These are phyloP conservation scores for Kuraishia cidri DNA, from an alignment of 805 yeast species.

Conservation along the genomic window DNA sequence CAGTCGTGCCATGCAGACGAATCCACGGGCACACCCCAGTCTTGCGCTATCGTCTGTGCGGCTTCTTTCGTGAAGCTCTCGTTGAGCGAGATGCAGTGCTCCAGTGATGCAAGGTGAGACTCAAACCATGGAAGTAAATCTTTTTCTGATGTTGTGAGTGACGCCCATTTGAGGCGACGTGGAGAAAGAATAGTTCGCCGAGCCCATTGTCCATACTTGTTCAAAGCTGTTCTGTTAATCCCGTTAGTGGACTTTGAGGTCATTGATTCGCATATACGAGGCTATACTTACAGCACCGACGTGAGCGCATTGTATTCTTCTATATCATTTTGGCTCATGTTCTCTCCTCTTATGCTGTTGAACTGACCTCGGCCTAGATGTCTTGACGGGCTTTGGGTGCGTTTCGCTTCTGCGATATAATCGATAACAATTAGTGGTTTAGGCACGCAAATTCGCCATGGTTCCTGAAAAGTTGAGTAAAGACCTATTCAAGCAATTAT, in stretches of 20 bases:
- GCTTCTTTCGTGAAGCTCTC: constrained; percentile 30
- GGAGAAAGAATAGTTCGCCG: constrained; percentile 19
- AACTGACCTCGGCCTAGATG: too few species aligned
- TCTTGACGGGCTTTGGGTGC: too few species aligned
- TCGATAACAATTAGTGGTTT: too few species aligned
- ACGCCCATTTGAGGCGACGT: constrained; percentile 19
- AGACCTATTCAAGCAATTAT: too few species aligned
- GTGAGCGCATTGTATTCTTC: constrained; percentile 22
- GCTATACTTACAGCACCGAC: constrained; percentile 12
- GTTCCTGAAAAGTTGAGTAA: too few species aligned
- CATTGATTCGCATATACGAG: background rate
- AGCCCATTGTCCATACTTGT: constrained; percentile 25
- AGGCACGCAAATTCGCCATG: too few species aligned
- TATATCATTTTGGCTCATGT: too few species aligned
- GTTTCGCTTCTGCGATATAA: too few species aligned
- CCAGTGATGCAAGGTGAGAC: constrained; percentile 26
- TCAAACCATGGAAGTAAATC: constrained; percentile 41
- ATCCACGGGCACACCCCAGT: constrained; percentile 38
- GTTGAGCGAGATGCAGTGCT: constrained; percentile 34
- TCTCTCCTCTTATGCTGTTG: too few species aligned
- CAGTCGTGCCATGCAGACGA: constrained; percentile 34
- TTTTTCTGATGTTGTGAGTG: constrained; percentile 30
- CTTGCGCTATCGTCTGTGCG: constrained; percentile 30
- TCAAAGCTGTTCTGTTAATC: constrained; percentile 14
- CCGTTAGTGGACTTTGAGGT: background rate